Evolutionary conservation across 176 grass and related monocot genomes (phyloP).

Genomic region (Zea mays): DNA sequence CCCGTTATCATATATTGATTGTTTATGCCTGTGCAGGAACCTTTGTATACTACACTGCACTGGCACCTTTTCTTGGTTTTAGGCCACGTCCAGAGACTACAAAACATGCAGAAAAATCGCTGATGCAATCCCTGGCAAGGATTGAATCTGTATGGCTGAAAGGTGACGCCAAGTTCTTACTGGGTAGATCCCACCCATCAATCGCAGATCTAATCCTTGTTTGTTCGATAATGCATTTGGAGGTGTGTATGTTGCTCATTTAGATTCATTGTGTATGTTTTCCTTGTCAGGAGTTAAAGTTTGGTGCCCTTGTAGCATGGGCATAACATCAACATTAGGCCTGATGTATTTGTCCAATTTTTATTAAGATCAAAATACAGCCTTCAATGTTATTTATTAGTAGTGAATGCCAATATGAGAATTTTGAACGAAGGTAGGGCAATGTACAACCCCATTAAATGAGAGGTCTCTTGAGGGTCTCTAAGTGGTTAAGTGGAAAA

Average conservation of each 20-base stretch:
- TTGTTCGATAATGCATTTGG: constrained; percentile 88
- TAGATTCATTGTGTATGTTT: not conserved
- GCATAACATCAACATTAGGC: not conserved
- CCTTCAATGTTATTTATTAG: not conserved
- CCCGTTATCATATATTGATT: not conserved
- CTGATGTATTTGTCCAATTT: not conserved
- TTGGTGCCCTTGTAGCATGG: not conserved
- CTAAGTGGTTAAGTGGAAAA: no score
- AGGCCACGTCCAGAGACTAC: constrained; percentile 51
- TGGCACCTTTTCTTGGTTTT: constrained; percentile 62
- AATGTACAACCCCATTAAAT: no score
- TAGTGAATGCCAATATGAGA: not conserved
- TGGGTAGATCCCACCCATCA: constrained; percentile 60
- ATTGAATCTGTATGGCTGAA: constrained; percentile 75
- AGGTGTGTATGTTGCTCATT: constrained; percentile 46
- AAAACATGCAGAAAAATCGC: constrained; percentile 60
- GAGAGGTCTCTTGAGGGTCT: no score
- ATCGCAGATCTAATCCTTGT: constrained; percentile 87
- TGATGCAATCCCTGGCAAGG: constrained; percentile 51
- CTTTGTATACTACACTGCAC: constrained; percentile 45
- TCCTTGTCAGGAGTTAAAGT: not conserved
- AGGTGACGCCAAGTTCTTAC: constrained; percentile 64
- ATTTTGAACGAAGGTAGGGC: not conserved
- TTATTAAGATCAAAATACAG: not conserved
- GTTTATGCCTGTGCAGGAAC: constrained; percentile 43